Evolutionary conservation across 176 grass and related monocot genomes (phyloP).

Genomic region (Juncus effusus): DNA sequence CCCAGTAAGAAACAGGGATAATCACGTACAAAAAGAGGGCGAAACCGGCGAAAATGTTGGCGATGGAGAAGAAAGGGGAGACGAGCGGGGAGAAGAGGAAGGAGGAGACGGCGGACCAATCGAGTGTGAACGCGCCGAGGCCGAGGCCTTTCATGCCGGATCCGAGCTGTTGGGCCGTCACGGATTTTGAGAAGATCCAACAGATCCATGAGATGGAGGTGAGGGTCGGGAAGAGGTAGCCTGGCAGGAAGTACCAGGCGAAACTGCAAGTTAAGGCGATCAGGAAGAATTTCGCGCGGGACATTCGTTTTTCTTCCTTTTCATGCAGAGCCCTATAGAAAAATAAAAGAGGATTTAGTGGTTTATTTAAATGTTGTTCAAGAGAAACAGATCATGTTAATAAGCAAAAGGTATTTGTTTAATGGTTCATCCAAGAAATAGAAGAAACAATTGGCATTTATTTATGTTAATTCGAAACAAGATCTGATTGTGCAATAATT

Average conservation of each 20-base stretch:
- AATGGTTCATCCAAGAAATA: neutral
- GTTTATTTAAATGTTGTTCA: neutral
- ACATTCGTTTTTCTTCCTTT: constrained; percentile 58
- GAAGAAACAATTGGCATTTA: neutral
- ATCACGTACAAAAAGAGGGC: constrained; percentile 52
- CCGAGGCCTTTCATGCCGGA: constrained; percentile 75
- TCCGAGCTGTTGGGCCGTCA: constrained; percentile 81
- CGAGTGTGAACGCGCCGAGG: constrained; percentile 65
- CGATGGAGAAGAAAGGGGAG: constrained; percentile 72
- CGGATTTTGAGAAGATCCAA: constrained; percentile 60
- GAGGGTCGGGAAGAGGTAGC: constrained; percentile 66
- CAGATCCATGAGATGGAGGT: constrained; percentile 82
- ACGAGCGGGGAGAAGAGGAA: constrained; percentile 72
- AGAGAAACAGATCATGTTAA: neutral
- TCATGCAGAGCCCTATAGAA: constrained; percentile 68
- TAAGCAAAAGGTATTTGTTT: neutral
- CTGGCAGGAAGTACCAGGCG: constrained; percentile 64
- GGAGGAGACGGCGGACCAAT: constrained; percentile 60
- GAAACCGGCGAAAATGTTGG: constrained; percentile 62
- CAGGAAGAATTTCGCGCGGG: constrained; percentile 79
- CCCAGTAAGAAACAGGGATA: constrained; percentile 57
- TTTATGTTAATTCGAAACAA: neutral
- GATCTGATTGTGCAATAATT: neutral
- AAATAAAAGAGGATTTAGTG: neutral
- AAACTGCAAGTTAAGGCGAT: constrained; percentile 79